phyloP scores from a whole-genome alignment of 345 rosid species.

The Populus pruinosa region DNA sequence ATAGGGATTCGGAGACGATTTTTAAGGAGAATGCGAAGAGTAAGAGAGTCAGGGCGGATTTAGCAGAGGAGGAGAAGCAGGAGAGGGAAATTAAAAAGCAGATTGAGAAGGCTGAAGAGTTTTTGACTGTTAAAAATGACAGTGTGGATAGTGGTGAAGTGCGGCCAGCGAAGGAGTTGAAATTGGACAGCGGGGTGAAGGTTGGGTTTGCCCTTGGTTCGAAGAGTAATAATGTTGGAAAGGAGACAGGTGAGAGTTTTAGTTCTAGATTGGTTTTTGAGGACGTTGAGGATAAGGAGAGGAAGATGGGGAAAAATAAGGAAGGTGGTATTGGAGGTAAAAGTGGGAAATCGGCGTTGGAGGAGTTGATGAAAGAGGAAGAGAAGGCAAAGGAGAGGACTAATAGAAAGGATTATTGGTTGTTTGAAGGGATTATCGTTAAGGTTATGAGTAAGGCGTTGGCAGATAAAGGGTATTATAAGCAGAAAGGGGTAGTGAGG shows the following conservation, averaged over 20 bases:
- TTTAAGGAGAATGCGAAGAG: conserved; percentile 84
- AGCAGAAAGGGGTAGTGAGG: conserved; percentile 79
- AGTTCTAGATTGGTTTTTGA: conserved; percentile 47
- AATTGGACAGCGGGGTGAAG: conserved; percentile 57
- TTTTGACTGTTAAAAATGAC: background rate
- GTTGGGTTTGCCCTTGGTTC: conserved; percentile 73
- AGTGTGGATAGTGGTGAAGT: conserved; percentile 7
- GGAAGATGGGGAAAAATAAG: conserved; percentile 30
- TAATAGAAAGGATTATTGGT: conserved; percentile 89
- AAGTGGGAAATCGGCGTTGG: conserved; percentile 56
- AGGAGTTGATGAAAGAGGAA: conserved; percentile 90
- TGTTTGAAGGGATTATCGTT: conserved; percentile 73
- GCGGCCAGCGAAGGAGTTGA: conserved; percentile 33
- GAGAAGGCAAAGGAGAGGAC: conserved; percentile 74
- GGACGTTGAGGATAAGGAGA: conserved; percentile 44
- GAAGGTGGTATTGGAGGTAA: conserved; percentile 19
- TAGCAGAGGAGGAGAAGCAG: conserved; percentile 91
- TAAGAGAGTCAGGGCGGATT: conserved; percentile 67
- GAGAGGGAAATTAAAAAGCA: conserved; percentile 76
- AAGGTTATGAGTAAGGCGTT: conserved; percentile 87
- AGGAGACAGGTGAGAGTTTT: conserved; percentile 50
- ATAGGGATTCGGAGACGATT: conserved; percentile 75
- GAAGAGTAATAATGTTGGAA: conserved; percentile 20
- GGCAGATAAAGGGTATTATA: conserved; percentile 80
- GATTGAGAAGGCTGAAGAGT: conserved; percentile 70